Evolutionary conservation across 169 alveolate genomes (phyloP).

Genomic region (Eimeria falciformis): DNA sequence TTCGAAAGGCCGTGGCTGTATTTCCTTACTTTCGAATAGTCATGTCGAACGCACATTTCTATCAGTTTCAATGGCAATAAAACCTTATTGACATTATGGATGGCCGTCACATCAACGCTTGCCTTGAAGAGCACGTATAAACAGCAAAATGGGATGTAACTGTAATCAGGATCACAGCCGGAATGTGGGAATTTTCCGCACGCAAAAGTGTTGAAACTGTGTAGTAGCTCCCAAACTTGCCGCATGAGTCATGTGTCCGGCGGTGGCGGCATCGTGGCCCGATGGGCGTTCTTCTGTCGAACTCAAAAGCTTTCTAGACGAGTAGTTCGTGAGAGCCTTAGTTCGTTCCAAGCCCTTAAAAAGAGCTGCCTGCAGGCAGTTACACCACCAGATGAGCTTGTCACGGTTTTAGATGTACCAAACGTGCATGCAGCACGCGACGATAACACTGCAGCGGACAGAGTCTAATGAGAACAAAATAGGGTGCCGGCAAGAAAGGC

Average conservation of each 20-base stretch:
- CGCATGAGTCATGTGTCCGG: too few species aligned
- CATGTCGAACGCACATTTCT: conserved; percentile 36
- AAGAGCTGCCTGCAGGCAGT: conserved; percentile 10
- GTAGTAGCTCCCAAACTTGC: too few species aligned
- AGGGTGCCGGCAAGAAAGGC: neutral
- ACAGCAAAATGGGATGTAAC: too few species aligned
- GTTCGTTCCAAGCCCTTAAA: neutral
- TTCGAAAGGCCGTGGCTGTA: neutral
- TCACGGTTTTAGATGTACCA: too few species aligned
- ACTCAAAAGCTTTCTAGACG: too few species aligned
- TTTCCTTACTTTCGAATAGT: neutral
- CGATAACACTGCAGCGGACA: too few species aligned
- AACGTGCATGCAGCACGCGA: neutral
- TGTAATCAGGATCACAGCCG: too few species aligned
- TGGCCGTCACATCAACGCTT: neutral
- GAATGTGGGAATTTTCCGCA: too few species aligned
- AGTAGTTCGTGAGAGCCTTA: neutral
- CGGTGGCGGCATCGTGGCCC: too few species aligned
- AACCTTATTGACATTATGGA: neutral
- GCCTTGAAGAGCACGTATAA: neutral
- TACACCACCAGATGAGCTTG: too few species aligned
- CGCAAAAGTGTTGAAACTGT: too few species aligned
- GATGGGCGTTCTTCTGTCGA: too few species aligned
- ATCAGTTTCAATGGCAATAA: conserved; percentile 49
- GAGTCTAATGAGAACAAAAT: neutral